These are phyloP conservation scores for Lunularia cruciata DNA, from an alignment of 225 moss, liverwort and hornwort genomes.

Conservation along the genomic window DNA sequence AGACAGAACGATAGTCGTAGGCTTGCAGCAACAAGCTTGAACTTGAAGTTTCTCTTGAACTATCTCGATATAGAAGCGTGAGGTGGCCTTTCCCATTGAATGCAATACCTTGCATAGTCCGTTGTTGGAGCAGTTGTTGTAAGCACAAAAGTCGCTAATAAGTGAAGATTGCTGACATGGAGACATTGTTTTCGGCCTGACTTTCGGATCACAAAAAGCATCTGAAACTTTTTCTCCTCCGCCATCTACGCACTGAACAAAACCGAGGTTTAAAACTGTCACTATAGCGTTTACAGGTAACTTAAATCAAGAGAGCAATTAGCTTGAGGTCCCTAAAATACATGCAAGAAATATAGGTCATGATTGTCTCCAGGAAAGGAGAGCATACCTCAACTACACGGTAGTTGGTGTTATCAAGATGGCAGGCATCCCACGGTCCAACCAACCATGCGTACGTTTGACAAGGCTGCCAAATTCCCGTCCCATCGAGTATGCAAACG, in stretches of 20 bases:
- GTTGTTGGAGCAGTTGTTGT: slow-evolving; percentile 58
- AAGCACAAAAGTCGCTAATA: slow-evolving; percentile 49
- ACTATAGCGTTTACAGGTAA: too few species aligned
- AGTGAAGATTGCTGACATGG: slow-evolving; percentile 47
- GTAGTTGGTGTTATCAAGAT: slow-evolving; percentile 45
- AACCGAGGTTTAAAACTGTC: too few species aligned
- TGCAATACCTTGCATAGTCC: slow-evolving; percentile 66
- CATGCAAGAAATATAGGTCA: too few species aligned
- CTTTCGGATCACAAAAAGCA: slow-evolving; percentile 43
- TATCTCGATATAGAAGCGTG: too few species aligned
- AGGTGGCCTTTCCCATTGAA: too few species aligned
- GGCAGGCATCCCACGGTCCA: slow-evolving; percentile 63
- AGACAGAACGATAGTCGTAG: too few species aligned
- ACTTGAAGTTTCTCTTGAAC: too few species aligned
- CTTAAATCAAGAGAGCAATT: too few species aligned
- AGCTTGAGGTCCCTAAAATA: too few species aligned
- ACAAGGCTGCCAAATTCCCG: slow-evolving; percentile 60
- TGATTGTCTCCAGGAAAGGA: background rate
- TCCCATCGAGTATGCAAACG: too few species aligned
- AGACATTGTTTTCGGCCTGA: slow-evolving; percentile 45
- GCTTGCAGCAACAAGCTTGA: too few species aligned
- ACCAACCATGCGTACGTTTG: slow-evolving; percentile 88
- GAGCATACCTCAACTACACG: slow-evolving; percentile 64
- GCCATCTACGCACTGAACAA: slow-evolving; percentile 90
- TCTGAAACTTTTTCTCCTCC: slow-evolving; percentile 39